Conservation (phyloP, 2,329 filamentous ascomycete genomes). For the Apiospora aurea region DNA sequence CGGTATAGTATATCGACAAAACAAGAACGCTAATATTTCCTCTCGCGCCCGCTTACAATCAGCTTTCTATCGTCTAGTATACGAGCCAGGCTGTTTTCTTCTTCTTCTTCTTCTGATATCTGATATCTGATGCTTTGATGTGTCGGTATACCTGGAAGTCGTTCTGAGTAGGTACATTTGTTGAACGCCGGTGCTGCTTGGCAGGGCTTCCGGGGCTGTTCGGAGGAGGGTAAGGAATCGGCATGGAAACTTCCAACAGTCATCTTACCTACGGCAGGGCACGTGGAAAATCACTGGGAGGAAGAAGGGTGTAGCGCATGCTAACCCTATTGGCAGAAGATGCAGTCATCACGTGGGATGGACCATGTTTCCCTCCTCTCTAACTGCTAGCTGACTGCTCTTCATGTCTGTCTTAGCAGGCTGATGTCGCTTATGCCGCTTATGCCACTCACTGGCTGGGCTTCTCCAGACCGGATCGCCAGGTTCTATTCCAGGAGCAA, state of each 20-base stretch:
- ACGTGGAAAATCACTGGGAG: neutral
- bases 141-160: no score
- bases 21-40: neutral
- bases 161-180: neutral
- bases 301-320: slow-evolving; percentile 9
- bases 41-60: neutral
- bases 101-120: no score
- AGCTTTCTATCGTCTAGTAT: no score
- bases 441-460: neutral
- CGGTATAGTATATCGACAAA: neutral
- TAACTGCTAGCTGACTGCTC: neutral
- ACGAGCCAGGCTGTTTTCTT: neutral
- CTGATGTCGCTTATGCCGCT: neutral
- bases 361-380: neutral
- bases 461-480: neutral
- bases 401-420: neutral
- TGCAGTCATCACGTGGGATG: slow-evolving; percentile 1
- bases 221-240: neutral
- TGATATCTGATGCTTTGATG: no score
- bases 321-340: neutral
- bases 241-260: slow-evolving; percentile 6
- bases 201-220: neutral
- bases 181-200: neutral
- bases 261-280: slow-evolving; percentile 1
- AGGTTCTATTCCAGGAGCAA: slow-evolving; percentile 1